Conservation (phyloP, 148 eudicot genomes). For the Vaccinium vitisidaea region DNA sequence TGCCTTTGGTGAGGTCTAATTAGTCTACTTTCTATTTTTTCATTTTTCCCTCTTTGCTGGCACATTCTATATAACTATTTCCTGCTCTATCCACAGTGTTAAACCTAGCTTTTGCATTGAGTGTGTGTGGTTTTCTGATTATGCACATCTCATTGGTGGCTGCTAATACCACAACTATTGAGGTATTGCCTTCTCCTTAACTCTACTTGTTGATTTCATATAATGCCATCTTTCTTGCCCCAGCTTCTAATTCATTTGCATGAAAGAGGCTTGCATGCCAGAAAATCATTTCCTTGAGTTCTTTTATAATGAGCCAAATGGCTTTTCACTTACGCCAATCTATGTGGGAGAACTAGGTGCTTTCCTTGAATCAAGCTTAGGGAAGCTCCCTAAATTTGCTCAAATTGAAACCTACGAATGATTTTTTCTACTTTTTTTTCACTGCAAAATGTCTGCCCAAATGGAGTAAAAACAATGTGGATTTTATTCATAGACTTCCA, state of each 20-base stretch:
- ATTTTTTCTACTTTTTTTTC: not conserved
- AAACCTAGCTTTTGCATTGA: slow-evolving; percentile 93
- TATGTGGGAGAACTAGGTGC: not conserved
- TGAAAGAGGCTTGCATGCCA: not conserved
- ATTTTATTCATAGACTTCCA: not conserved
- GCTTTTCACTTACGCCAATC: not conserved
- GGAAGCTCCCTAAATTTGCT: not conserved
- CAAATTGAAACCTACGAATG: not conserved
- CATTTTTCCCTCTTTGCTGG: slow-evolving; percentile 10
- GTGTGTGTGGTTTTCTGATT: slow-evolving; percentile 87
- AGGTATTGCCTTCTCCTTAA: slow-evolving; percentile 49
- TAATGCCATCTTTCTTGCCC: not conserved
- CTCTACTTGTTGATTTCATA: not conserved
- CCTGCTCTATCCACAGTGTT: slow-evolving; percentile 51
- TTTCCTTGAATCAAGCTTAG: not conserved
- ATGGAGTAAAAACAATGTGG: not conserved
- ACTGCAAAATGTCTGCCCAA: not conserved
- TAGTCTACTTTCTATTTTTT: not conserved
- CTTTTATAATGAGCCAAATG: not conserved
- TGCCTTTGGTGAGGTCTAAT: slow-evolving; percentile 71
- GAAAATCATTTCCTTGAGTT: not conserved
- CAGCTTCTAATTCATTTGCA: not conserved
- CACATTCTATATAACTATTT: slow-evolving; percentile 11
- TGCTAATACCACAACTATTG: slow-evolving; percentile 87
- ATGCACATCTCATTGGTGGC: slow-evolving; percentile 94